Evolutionary conservation across 2,329 filamentous ascomycete species (phyloP).

Genomic region (Ophiosphaerella korrae): DNA sequence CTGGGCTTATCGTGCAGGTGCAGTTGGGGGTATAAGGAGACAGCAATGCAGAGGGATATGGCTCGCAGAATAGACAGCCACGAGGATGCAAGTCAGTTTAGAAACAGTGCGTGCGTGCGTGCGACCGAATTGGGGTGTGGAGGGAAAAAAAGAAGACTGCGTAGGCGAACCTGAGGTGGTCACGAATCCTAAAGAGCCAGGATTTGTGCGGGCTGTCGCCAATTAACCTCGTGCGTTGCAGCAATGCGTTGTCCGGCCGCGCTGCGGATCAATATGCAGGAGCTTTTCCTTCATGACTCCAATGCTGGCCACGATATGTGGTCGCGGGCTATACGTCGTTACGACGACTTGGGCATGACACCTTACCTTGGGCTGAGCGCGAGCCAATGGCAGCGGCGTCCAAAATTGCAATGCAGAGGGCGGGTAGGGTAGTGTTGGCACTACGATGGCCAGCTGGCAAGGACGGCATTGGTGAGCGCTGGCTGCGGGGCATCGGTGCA

Average conservation of each 20-base stretch:
- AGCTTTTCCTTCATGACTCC: conserved; percentile 39
- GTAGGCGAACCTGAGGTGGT: conserved; percentile 41
- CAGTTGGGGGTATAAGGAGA: conserved; percentile 37
- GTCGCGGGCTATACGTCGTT: conserved; percentile 44
- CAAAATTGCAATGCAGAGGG: conserved; percentile 43
- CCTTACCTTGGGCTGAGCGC: conserved; percentile 40
- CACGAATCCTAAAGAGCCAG: conserved; percentile 39
- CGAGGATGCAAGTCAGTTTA: conserved; percentile 37
- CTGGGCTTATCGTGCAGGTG: conserved; percentile 47
- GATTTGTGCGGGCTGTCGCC: conserved; percentile 38
- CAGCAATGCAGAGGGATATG: conserved; percentile 47
- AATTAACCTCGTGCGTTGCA: conserved; percentile 46
- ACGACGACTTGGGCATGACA: conserved; percentile 43
- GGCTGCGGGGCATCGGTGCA: conserved; percentile 37
- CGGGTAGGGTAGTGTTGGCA: conserved; percentile 42
- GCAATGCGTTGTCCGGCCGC: conserved; percentile 42
- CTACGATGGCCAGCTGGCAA: conserved; percentile 38
- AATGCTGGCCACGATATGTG: conserved; percentile 40
- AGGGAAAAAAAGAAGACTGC: conserved; percentile 32
- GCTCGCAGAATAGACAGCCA: conserved; percentile 44
- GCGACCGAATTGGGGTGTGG: conserved; percentile 37
- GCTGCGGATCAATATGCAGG: conserved; percentile 44
- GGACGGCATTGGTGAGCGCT: conserved; percentile 32
- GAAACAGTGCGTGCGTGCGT: conserved; percentile 29
- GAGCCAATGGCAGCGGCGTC: conserved; percentile 36